These are phyloP conservation scores for Neocucurbitaria cava DNA, from an alignment of 2,329 filamentous ascomycete species.

Conservation along the genomic window DNA sequence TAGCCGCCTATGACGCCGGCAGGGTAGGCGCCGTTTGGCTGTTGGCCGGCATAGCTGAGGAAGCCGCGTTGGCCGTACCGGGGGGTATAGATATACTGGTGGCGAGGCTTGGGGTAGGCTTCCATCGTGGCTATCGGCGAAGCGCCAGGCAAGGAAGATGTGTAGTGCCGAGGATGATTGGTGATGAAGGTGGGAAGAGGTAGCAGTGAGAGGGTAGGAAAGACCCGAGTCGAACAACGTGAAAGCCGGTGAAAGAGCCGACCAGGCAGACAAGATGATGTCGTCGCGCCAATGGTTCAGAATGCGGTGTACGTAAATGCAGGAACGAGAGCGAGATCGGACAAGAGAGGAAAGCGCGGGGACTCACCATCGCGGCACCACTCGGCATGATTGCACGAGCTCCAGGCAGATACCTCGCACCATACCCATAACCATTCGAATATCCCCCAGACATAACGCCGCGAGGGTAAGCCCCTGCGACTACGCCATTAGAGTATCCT, in stretches of 20 bases:
- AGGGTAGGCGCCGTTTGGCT: conserved; percentile 34
- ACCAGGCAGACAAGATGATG: conserved; percentile 8
- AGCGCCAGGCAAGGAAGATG: background rate
- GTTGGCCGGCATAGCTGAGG: conserved; percentile 35
- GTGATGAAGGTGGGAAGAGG: background rate
- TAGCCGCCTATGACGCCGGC: conserved; percentile 26
- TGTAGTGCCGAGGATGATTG: background rate
- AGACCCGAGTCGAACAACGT: conserved; percentile 14
- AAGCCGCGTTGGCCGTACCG: conserved; percentile 38
- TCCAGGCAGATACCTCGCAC: conserved; percentile 18
- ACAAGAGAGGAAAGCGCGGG: conserved; percentile 13
- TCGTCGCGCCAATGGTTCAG: background rate
- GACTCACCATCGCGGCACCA: conserved; percentile 33
- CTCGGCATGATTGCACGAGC: conserved; percentile 27
- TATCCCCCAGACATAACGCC: conserved; percentile 6
- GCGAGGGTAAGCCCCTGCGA: conserved; percentile 4
- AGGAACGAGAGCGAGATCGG: conserved; percentile 15
- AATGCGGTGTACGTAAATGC: conserved; percentile 18
- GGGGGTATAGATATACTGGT: conserved; percentile 41
- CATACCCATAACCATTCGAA: conserved; percentile 9
- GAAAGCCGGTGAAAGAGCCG: conserved; percentile 9
- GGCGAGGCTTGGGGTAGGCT: conserved; percentile 38
- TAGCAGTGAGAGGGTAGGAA: background rate
- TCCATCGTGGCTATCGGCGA: conserved; percentile 18
- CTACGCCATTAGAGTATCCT: conserved; percentile 2